Evolutionary conservation across 2,329 filamentous ascomycete species (phyloP).

Genomic region (Ophiocordyceps camponoti-saundersi): DNA sequence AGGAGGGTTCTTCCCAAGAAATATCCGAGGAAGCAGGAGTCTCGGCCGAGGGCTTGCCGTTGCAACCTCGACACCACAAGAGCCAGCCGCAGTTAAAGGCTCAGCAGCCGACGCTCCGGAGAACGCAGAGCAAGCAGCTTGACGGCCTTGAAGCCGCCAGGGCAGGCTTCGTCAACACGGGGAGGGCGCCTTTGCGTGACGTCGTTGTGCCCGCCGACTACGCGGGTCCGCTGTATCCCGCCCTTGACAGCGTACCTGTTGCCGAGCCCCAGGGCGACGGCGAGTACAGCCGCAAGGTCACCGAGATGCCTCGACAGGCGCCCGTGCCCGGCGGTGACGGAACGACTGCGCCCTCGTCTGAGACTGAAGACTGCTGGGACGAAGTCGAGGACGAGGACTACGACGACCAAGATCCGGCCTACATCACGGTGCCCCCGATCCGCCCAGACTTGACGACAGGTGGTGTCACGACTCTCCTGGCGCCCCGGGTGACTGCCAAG

Average conservation of each 20-base stretch:
- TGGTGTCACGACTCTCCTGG: conserved; percentile 41
- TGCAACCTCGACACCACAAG: conserved; percentile 30
- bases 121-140: conserved; percentile 26
- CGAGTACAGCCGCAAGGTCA: conserved; percentile 11
- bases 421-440: conserved; percentile 60
- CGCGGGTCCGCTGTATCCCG: conserved; percentile 10
- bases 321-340: conserved; percentile 9
- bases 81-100: conserved; percentile 35
- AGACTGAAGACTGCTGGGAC: conserved; percentile 50
- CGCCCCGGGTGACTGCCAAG: conserved; percentile 54
- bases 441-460: conserved; percentile 44
- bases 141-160: conserved; percentile 8
- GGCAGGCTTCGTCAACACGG: conserved; percentile 1
- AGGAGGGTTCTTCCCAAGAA: conserved; percentile 4
- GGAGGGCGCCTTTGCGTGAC: conserved; percentile 3
- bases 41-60: conserved; percentile 8
- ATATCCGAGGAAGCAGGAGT: not conserved
- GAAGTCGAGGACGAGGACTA: conserved; percentile 60
- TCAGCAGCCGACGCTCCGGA: conserved; percentile 21
- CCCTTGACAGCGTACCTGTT: conserved; percentile 9
- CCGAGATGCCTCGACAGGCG: conserved; percentile 12
- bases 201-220: conserved; percentile 8
- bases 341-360: conserved; percentile 14
- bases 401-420: conserved; percentile 46
- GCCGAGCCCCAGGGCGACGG: conserved; percentile 9